A percentile compares a stretch with the other conserved stretches of the same genome.
These are phyloP conservation scores for Hyaloscypha finlandica DNA, from an alignment of 495 filamentous ascomycete genomes.

Conservation along the genomic window DNA sequence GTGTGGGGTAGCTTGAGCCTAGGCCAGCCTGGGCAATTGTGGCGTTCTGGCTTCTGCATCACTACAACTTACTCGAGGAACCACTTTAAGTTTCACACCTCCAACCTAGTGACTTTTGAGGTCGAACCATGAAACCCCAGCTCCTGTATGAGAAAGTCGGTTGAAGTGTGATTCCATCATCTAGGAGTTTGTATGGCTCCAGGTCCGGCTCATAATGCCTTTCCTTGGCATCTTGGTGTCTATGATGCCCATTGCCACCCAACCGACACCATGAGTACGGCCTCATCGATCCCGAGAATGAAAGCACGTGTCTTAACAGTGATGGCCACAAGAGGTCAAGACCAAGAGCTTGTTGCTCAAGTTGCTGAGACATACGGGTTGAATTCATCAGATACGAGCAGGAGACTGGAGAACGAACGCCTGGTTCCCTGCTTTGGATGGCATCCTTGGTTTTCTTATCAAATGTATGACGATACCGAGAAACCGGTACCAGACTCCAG, in stretches of 20 bases:
- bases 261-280: constrained; percentile 87
- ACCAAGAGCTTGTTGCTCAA: constrained; percentile 80
- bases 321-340: constrained; percentile 86
- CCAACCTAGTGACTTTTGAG: neutral
- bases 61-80: neutral
- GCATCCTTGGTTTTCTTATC: constrained; percentile 98
- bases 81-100: neutral
- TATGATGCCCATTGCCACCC: constrained; percentile 97
- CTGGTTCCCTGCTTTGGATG: constrained; percentile 91
- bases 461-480: constrained; percentile 49
- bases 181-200: constrained; percentile 2
- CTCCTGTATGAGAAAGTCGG: no score
- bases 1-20: constrained; percentile 6
- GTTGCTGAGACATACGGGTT: constrained; percentile 50
- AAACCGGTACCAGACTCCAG: constrained; percentile 24
- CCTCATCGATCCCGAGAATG: constrained; percentile 71
- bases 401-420: constrained; percentile 22
- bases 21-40: neutral
- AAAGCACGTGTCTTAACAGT: constrained; percentile 74
- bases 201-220: constrained; percentile 29
- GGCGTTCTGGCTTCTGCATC: neutral
- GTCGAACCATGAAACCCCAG: no score
- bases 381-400: constrained; percentile 15
- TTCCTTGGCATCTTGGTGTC: constrained; percentile 86
- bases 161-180: no score